Evolutionary conservation across 352 stramenopile genomes (phyloP).

Genomic region (Phytophthora syringae): DNA sequence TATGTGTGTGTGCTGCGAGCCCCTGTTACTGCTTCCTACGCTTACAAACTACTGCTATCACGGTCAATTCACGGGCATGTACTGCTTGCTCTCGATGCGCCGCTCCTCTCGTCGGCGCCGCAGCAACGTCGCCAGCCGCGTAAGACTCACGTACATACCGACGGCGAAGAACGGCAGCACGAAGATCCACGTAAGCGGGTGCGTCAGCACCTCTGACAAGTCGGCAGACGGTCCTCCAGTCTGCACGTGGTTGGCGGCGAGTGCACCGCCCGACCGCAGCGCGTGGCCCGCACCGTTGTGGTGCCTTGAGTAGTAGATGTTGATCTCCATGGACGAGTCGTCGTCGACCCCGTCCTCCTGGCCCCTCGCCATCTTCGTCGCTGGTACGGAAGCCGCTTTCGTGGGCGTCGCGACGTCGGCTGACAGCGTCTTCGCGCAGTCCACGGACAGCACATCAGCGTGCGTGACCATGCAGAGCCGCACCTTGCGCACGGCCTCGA

Average conservation of each 20-base stretch:
- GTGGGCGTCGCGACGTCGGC: constrained; percentile 27
- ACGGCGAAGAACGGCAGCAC: constrained; percentile 74
- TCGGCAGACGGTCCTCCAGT: constrained; percentile 23
- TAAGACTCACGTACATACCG: constrained; percentile 60
- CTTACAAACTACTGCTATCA: constrained; percentile 27
- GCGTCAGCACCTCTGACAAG: constrained; percentile 27
- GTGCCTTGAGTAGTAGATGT: constrained; percentile 62
- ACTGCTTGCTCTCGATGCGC: constrained; percentile 72
- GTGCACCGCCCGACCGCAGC: constrained; percentile 33
- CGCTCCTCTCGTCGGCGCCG: constrained; percentile 66
- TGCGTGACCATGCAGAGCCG: constrained; percentile 62
- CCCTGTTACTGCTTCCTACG: constrained; percentile 14
- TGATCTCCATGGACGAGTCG: constrained; percentile 66
- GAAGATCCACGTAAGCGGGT: constrained; percentile 54
- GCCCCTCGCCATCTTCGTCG: constrained; percentile 18
- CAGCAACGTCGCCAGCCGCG: constrained; percentile 47
- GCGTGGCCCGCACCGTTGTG: constrained; percentile 43
- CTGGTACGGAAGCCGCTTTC: constrained; percentile 21
- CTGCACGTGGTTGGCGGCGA: constrained; percentile 39
- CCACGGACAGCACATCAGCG: constrained; percentile 56
- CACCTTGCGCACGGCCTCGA: constrained; percentile 50
- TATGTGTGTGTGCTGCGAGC: constrained; percentile 12
- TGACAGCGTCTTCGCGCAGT: constrained; percentile 57
- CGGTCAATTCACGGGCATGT: constrained; percentile 63
- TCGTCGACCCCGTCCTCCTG: constrained; percentile 32